A percentile compares a stretch with the other conserved stretches of the same genome.
phyloP scores from a whole-genome alignment of 306 rosid genomes.

The Glycine latifolia region DNA sequence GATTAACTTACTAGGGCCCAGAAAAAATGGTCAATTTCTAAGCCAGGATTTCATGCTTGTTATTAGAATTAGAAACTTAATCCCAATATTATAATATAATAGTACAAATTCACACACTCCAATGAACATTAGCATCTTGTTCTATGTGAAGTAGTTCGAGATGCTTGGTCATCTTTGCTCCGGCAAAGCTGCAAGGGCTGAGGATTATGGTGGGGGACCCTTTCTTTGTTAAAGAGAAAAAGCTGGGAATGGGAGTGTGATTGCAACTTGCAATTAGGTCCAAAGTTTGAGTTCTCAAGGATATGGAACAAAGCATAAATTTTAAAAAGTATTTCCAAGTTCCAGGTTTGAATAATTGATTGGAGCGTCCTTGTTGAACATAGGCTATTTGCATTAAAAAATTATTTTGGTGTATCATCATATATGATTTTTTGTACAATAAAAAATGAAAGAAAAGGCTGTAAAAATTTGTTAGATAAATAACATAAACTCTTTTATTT shows the following conservation, averaged over 20 bases:
- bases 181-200: conserved; percentile 37
- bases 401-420: background rate
- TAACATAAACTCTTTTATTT: background rate
- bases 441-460: background rate
- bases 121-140: conserved; percentile 28
- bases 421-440: background rate
- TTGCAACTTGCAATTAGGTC: background rate
- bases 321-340: conserved; percentile 38
- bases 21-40: conserved; percentile 25
- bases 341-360: conserved; percentile 56
- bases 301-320: conserved; percentile 41
- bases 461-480: background rate
- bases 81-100: conserved; percentile 35
- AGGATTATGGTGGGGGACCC: conserved; percentile 34
- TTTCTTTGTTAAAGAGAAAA: conserved; percentile 24
- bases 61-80: conserved; percentile 47
- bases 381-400: background rate
- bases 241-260: conserved; percentile 10
- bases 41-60: conserved; percentile 40
- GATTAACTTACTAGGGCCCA: background rate
- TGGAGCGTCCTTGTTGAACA: background rate
- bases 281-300: conserved; percentile 50
- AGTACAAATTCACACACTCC: background rate
- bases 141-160: conserved; percentile 21
- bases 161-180: conserved; percentile 1